These are phyloP conservation scores for Solanum tarapatanum DNA, from an alignment of 257 asterid species.

Conservation along the genomic window DNA sequence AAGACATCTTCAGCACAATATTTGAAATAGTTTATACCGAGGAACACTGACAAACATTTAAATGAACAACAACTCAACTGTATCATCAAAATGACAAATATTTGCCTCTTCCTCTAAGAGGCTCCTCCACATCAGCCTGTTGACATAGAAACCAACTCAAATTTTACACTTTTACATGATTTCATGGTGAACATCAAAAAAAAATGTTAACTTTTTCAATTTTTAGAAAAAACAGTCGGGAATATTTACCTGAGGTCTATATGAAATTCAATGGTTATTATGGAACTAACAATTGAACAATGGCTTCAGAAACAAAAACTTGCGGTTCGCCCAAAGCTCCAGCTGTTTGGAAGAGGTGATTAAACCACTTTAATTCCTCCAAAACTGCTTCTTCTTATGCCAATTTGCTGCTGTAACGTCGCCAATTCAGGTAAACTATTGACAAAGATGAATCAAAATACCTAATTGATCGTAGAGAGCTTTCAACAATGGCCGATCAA, in stretches of 20 bases:
- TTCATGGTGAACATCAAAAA: not conserved
- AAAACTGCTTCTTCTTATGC: not conserved
- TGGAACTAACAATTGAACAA: not conserved
- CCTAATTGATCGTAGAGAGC: not conserved
- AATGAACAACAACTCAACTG: not conserved
- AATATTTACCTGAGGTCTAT: not conserved
- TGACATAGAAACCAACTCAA: not conserved
- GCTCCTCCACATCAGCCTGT: not conserved
- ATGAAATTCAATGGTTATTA: not conserved
- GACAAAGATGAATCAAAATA: not conserved
- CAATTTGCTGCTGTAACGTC: not conserved
- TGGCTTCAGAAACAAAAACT: not conserved
- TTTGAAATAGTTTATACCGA: not conserved
- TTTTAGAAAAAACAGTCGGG: not conserved
- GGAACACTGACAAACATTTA: not conserved
- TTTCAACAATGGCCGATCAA: not conserved
- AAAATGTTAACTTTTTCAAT: not conserved
- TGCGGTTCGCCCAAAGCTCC: not conserved
- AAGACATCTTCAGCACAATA: not conserved
- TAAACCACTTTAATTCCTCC: not conserved
- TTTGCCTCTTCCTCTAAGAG: not conserved
- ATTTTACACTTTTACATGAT: not conserved
- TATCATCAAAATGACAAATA: not conserved
- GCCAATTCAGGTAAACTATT: not conserved
- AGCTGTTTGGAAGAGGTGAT: not conserved